phyloP scores from a whole-genome alignment of 768 basidiomycete species.

The Cantharellus anzutake region DNA sequence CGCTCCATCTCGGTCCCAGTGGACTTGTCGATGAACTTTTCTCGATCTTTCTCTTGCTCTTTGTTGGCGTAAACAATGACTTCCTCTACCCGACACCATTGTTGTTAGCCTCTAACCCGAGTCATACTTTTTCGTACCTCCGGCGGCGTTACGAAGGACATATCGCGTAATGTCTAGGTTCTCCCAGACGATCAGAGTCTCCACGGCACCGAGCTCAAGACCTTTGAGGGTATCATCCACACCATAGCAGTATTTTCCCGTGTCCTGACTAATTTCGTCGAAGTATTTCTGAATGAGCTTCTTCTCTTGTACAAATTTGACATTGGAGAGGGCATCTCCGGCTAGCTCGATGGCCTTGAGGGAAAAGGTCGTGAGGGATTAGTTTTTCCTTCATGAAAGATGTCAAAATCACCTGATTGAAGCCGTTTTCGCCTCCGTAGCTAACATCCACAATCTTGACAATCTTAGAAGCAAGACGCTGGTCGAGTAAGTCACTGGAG shows the following conservation, averaged over 20 bases:
- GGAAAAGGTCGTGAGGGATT: neutral
- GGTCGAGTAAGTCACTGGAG: constrained; percentile 93
- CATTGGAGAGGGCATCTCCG: constrained; percentile 87
- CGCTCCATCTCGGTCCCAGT: constrained; percentile 95
- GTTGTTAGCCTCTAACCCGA: neutral
- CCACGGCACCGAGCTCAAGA: constrained; percentile 88
- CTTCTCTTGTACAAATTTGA: constrained; percentile 99
- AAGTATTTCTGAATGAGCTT: constrained; percentile 95
- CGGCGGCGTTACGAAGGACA: constrained; percentile 76
- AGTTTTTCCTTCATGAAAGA: neutral
- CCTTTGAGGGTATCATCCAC: constrained; percentile 93
- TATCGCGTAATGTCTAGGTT: constrained; percentile 85
- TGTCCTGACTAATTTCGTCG: constrained; percentile 97
- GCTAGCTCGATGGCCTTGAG: constrained; percentile 86
- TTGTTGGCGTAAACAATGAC: constrained; percentile 58
- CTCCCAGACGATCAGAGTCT: constrained; percentile 98
- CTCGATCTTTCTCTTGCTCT: constrained; percentile 81
- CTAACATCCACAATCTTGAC: constrained; percentile 98
- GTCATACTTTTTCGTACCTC: constrained; percentile 29
- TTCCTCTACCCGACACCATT: constrained; percentile 39
- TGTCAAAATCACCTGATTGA: constrained; percentile 61
- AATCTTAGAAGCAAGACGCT: constrained; percentile 67
- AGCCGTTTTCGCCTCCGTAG: constrained; percentile 97
- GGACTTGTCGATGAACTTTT: constrained; percentile 89
- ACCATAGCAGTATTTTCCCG: constrained; percentile 92